A percentile compares a stretch with the other conserved stretches of the same genome.
phyloP scores from a whole-genome alignment of 352 stramenopile genomes.

The Pythium scleroteichum region DNA sequence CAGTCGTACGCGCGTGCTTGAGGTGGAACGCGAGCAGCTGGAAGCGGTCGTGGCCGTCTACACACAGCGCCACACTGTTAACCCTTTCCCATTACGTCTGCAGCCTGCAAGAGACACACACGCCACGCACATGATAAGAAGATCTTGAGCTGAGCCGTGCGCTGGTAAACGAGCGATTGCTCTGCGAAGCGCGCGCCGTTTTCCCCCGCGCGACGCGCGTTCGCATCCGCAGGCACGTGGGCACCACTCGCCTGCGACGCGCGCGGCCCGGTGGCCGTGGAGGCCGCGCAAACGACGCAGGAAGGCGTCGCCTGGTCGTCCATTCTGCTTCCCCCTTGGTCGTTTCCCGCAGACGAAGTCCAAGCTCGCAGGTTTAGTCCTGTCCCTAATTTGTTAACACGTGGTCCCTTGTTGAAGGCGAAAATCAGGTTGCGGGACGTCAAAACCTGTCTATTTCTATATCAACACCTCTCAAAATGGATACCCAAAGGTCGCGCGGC shows the following conservation, averaged over 20 bases:
- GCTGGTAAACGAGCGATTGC: slow-evolving; percentile 35
- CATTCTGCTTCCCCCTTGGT: not conserved
- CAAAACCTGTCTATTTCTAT: slow-evolving; percentile 11
- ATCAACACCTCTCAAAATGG: slow-evolving; percentile 1
- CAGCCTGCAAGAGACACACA: no score
- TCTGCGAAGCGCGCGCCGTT: slow-evolving; percentile 8
- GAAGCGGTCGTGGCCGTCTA: slow-evolving; percentile 77
- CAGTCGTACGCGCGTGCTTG: slow-evolving; percentile 53
- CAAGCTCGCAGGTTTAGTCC: no score
- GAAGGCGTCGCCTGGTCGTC: not conserved
- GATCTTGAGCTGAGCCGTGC: slow-evolving; percentile 58
- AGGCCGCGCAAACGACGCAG: slow-evolving; percentile 21
- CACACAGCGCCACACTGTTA: not conserved
- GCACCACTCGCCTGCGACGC: slow-evolving; percentile 8
- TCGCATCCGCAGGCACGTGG: not conserved
- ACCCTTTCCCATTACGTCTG: not conserved
- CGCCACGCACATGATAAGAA: slow-evolving; percentile 63
- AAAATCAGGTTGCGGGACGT: not conserved
- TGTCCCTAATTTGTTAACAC: slow-evolving; percentile 2
- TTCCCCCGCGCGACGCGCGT: slow-evolving; percentile 5
- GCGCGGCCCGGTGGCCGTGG: slow-evolving; percentile 3
- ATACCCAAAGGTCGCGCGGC: slow-evolving; percentile 2
- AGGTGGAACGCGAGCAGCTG: slow-evolving; percentile 71
- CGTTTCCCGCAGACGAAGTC: not conserved
- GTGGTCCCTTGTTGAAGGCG: not conserved